Evolutionary conservation across 257 asterid species (phyloP), one percentile per base, ranked within the genome.

Genomic region (Nicotiana tomentosiformis): DNA sequence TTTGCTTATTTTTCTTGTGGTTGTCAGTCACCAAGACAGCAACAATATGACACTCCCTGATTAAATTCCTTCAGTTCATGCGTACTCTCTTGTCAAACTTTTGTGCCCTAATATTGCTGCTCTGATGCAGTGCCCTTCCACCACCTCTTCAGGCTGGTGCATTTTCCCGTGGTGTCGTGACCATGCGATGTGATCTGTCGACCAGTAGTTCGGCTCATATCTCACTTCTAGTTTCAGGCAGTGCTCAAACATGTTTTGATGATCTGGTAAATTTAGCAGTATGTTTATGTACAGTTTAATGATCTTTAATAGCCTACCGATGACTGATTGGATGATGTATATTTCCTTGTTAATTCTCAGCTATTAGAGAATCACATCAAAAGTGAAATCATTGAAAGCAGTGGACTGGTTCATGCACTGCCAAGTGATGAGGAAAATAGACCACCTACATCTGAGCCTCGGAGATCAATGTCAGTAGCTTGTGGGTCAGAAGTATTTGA

Each of bases 61-160:
- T 76, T 76, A 51, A 76, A 26, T 51, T 3, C 65, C 30, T 3
- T 72, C 65, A 51, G 46, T 30, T 74, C 64, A 29, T 76, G 80
- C 51, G 65, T 76, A 20, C 10, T 76, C 80, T 51, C 80, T 72
- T 74, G 46, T 51, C 49, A 29, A 26, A 76, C 39, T 49, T 46
- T 49, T 49, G 62, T 51, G 29, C 29, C 65, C 83, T 64, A 64
- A 43, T 26, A 29, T 9, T 65, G 78, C 83, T 81, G 43, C 78
- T 81, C 32, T 81, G 62, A 53, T 91, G 68, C 93, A 96, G 98
- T 57, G 97, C 99, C 37, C 92, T 95, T 82, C 99, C 99, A 82
- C 99, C 99, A 74, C 99, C 98, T 37, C 98, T 96, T 86, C 97
- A 96, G 90, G 98, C 97, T 69, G 97, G 91, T 83, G 88, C 94